Conservation (phyloP, 169 alveolate genomes). For the Cryptosporidium andersoni region DNA sequence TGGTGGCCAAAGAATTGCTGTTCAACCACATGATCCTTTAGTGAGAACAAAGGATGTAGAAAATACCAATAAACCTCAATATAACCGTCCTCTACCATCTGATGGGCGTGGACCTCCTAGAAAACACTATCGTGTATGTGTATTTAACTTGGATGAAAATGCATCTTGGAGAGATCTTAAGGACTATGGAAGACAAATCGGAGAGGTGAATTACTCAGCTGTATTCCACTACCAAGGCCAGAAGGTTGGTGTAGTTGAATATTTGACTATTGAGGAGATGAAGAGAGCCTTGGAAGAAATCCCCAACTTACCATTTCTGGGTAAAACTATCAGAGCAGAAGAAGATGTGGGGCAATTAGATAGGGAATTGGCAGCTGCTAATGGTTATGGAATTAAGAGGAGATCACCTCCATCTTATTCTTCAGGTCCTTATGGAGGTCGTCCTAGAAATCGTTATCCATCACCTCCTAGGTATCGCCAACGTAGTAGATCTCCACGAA, state of each 20-base stretch:
- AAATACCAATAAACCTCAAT: slow-evolving; percentile 29
- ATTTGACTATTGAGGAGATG: slow-evolving; percentile 76
- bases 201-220: slow-evolving; percentile 83
- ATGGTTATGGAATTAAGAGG: slow-evolving; percentile 62
- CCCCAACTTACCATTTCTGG: slow-evolving; percentile 58
- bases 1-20: slow-evolving; percentile 73
- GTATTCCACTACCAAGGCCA: slow-evolving; percentile 78
- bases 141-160: slow-evolving; percentile 82
- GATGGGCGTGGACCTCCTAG: slow-evolving; percentile 73
- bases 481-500: slow-evolving; percentile 66
- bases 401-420: slow-evolving; percentile 67
- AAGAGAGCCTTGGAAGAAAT: slow-evolving; percentile 79
- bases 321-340: slow-evolving; percentile 57
- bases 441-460: slow-evolving; percentile 43
- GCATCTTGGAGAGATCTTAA: slow-evolving; percentile 87
- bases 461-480: slow-evolving; percentile 62
- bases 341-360: slow-evolving; percentile 67
- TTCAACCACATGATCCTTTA: slow-evolving; percentile 72
- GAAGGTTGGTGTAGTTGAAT: slow-evolving; percentile 83
- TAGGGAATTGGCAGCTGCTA: slow-evolving; percentile 68
- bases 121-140: slow-evolving; percentile 75
- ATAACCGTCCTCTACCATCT: slow-evolving; percentile 69
- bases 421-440: slow-evolving; percentile 58
- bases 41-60: slow-evolving; percentile 67
- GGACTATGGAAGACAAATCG: slow-evolving; percentile 86